A percentile compares a stretch with the other conserved stretches of the same genome.
phyloP scores from a whole-genome alignment of 345 rosid genomes.

The Eucalyptus lansdowneana region DNA sequence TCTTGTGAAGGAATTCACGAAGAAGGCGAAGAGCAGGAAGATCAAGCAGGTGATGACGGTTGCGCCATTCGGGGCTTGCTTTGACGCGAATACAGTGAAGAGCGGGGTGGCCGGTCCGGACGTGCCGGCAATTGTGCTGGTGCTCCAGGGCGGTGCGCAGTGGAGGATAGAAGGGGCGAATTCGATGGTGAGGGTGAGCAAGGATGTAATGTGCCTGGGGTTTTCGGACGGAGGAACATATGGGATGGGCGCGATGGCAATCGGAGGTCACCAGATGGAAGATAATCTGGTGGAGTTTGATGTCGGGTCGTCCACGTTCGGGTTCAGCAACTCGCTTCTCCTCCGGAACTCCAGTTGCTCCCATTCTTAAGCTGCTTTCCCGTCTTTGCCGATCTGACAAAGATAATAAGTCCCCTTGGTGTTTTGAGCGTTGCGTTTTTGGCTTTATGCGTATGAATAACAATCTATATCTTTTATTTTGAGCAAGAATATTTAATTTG shows the following conservation, averaged over 20 bases:
- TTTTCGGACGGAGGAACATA: constrained; percentile 17
- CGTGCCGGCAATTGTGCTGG: constrained; percentile 14
- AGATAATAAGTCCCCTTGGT: background rate
- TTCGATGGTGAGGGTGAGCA: constrained; percentile 14
- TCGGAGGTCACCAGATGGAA: constrained; percentile 29
- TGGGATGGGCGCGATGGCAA: constrained; percentile 10
- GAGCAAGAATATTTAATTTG: background rate
- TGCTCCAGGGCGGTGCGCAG: background rate
- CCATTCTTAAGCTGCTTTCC: background rate
- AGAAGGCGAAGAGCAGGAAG: background rate
- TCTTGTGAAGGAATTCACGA: constrained; percentile 6
- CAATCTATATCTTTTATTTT: background rate
- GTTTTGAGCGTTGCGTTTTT: background rate
- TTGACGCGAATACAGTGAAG: background rate
- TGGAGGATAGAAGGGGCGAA: constrained; percentile 28
- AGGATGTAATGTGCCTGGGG: constrained; percentile 10
- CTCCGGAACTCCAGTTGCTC: constrained; percentile 12
- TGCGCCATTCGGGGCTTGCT: constrained; percentile 8
- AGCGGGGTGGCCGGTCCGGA: constrained; percentile 1
- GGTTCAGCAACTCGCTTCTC: constrained; percentile 21
- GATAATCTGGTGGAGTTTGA: constrained; percentile 24
- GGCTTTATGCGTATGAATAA: background rate
- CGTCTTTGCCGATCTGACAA: background rate
- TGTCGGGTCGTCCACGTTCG: constrained; percentile 11
- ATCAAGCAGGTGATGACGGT: background rate